Conservation (phyloP, 192 early-diverging fungal genomes). For the Podila epicladia region DNA sequence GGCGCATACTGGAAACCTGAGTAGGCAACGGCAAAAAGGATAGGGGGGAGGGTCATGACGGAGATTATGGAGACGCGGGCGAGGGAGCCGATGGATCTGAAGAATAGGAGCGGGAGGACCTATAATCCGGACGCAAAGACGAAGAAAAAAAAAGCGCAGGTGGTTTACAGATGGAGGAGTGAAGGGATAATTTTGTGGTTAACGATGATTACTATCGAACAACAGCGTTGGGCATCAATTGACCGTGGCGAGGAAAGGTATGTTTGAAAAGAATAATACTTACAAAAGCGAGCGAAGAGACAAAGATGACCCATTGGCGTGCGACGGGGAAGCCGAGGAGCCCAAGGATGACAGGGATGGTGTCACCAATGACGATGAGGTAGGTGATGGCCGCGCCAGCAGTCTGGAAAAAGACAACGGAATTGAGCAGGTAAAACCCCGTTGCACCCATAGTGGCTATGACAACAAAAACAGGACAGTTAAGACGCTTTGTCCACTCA, state of each 20-base stretch:
- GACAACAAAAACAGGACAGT: not conserved
- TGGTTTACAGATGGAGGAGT: no score
- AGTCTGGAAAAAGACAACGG: slow-evolving; percentile 66
- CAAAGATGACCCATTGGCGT: slow-evolving; percentile 49
- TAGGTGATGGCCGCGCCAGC: slow-evolving; percentile 73
- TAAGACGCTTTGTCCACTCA: no score
- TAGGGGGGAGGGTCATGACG: slow-evolving; percentile 69
- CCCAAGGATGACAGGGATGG: slow-evolving; percentile 53
- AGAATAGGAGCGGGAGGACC: slow-evolving; percentile 71
- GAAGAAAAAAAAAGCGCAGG: not conserved
- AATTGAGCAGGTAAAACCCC: slow-evolving; percentile 62
- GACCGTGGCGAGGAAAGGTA: not conserved
- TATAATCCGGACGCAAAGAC: not conserved
- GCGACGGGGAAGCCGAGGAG: slow-evolving; percentile 33
- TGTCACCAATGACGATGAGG: slow-evolving; percentile 63
- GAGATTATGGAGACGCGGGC: slow-evolving; percentile 64
- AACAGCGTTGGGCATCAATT: not conserved
- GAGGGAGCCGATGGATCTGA: slow-evolving; percentile 68
- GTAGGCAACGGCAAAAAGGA: slow-evolving; percentile 65
- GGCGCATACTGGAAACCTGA: slow-evolving; percentile 62
- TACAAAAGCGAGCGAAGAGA: slow-evolving; percentile 54
- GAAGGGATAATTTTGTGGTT: no score
- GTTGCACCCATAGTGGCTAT: slow-evolving; percentile 57
- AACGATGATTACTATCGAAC: no score
- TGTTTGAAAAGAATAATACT: slow-evolving; percentile 4